Conservation (phyloP, 805 yeast genomes). For the Barnettozyma sp. region DNA sequence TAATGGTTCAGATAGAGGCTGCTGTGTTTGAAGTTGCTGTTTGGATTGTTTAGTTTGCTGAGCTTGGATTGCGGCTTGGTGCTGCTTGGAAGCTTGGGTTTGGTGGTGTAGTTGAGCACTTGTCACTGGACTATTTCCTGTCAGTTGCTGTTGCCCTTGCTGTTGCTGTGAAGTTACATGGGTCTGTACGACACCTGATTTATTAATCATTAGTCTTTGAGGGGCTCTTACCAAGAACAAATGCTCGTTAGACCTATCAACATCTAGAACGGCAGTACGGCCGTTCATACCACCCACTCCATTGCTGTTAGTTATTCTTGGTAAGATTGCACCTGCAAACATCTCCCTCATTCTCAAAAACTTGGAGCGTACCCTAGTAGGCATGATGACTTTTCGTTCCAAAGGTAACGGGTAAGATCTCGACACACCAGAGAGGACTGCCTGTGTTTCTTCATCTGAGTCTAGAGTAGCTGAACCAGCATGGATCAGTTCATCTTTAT, state of each 20-base stretch:
- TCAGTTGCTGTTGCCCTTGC: slow-evolving; percentile 16
- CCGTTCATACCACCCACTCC: slow-evolving; percentile 74
- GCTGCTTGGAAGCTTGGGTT: slow-evolving; percentile 8
- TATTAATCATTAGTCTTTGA: slow-evolving; percentile 31
- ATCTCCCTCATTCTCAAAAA: slow-evolving; percentile 88
- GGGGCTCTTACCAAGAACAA: slow-evolving; percentile 45
- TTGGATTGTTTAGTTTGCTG: slow-evolving; percentile 1
- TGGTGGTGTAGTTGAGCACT: slow-evolving; percentile 10
- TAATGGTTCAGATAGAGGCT: slow-evolving; percentile 1
- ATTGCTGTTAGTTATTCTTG: slow-evolving; percentile 48
- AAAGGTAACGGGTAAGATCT: slow-evolving; percentile 77
- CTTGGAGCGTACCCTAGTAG: slow-evolving; percentile 62
- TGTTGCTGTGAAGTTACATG: slow-evolving; percentile 3
- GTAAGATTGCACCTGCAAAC: slow-evolving; percentile 80
- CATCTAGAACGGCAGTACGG: slow-evolving; percentile 68
- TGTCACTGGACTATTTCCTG: slow-evolving; percentile 1
- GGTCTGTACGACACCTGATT: background rate
- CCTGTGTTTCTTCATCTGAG: slow-evolving; percentile 90
- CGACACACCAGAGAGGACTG: slow-evolving; percentile 83
- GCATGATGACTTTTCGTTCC: slow-evolving; percentile 65
- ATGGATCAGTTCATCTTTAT: slow-evolving; percentile 57
- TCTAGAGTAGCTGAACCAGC: slow-evolving; percentile 34
- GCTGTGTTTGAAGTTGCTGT: slow-evolving; percentile 4
- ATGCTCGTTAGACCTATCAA: slow-evolving; percentile 66
- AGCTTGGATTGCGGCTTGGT: background rate